Evolutionary conservation across 1,284 basidiomycete genomes (phyloP), one percentile per base, ranked within the genome.

Genomic region (Microbotryum saponariae): DNA sequence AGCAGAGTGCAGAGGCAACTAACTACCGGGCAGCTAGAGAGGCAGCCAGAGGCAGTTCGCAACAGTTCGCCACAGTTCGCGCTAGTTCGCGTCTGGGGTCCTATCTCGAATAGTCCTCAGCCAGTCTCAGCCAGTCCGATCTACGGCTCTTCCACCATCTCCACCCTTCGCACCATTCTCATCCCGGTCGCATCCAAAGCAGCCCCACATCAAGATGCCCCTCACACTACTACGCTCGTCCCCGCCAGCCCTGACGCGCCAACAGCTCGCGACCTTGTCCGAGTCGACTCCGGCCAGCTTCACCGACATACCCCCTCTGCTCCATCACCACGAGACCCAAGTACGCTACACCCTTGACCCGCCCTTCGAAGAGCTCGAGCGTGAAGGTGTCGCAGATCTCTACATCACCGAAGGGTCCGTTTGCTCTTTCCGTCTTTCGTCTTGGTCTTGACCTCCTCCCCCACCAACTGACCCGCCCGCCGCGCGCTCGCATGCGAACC

Each of bases 381-480:
- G 76, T 2, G 77, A 42, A 16, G 37, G 80, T 48, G 75, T 77
- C 45, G 91, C 91, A 20, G 82, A 82, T 0, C 76, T 93, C 4
- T 91, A 86, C 72, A 79, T 93, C 33, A 83, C 90, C 50, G 90
- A 92, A 72, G 90, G 84, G 90, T 89, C 64, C 61, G 77, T 75
- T 46, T 25, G 25, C 5, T 29, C 14, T 48, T 8, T 9, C n/a
- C 20, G 14, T 27, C 14, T 16, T 18, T 16, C 5, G 37, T 42
- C 37, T 42, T 31, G 31, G 37, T 10, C 37, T 42, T 31, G 31
- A 31, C 31, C 37, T 42, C 37, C 37, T 42, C 37, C 37, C 31
- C 37, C 37, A 6, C 16, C 37, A 2, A 42, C 37, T 42, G 37
- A 18, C 37, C 31, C 8, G 31, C 16, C 12, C 14, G 16, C 37